Conservation (phyloP, 371 early-diverging fungal genomes). For the Hamiltosporidium magnivora region DNA sequence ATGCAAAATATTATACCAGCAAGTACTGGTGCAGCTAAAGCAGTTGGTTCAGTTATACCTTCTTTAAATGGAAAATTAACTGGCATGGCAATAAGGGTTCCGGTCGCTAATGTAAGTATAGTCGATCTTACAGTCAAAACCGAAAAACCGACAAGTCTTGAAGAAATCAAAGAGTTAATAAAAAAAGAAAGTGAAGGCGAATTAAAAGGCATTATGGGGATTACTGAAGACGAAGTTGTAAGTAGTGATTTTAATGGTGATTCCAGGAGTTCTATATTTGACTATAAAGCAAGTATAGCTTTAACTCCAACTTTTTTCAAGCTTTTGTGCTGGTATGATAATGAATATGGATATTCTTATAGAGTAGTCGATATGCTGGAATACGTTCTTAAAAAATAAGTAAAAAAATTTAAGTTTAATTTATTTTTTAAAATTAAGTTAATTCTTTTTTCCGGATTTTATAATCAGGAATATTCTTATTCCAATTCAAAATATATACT, state of each 20-base stretch:
- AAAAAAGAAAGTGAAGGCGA: slow-evolving; percentile 60
- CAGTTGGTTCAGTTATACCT: slow-evolving; percentile 94
- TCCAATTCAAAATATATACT: no score
- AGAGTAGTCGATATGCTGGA: slow-evolving; percentile 59
- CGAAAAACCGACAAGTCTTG: slow-evolving; percentile 59
- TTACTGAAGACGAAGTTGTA: slow-evolving; percentile 88
- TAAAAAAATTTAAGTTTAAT: neutral
- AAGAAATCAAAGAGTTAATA: slow-evolving; percentile 21
- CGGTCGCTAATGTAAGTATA: slow-evolving; percentile 86
- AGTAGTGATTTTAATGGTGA: slow-evolving; percentile 86
- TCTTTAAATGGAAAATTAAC: slow-evolving; percentile 70
- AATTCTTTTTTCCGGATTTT: no score
- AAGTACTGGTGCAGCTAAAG: slow-evolving; percentile 96
- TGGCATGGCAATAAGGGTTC: slow-evolving; percentile 71
- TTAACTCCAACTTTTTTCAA: slow-evolving; percentile 89
- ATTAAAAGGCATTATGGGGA: slow-evolving; percentile 78
- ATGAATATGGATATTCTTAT: slow-evolving; percentile 74
- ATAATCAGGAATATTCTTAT: no score
- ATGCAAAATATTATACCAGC: slow-evolving; percentile 95
- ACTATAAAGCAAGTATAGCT: slow-evolving; percentile 85
- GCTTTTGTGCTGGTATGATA: slow-evolving; percentile 78
- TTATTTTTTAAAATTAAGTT: no score
- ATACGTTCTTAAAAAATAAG: slow-evolving; percentile 26
- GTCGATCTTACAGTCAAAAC: slow-evolving; percentile 87
- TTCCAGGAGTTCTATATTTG: slow-evolving; percentile 76